Percentiles rank a stretch among this genome's conserved stretches.
phyloP scores from a whole-genome alignment of 306 rosid species.

The Prunus mongolica region DNA sequence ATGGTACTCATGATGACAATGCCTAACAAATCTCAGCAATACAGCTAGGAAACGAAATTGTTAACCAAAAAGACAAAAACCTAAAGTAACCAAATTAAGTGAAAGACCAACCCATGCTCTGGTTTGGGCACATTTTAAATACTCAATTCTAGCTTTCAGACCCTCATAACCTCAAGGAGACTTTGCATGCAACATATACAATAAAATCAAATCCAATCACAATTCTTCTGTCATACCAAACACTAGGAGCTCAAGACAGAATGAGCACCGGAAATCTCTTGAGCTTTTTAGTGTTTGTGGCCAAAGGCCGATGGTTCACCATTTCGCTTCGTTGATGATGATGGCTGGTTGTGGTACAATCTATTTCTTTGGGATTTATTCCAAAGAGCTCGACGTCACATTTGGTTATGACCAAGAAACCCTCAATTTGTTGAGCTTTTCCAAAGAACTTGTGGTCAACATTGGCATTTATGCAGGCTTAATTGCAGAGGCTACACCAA shows the following conservation, averaged over 20 bases:
- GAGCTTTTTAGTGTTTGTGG: neutral
- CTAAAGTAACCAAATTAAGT: no score
- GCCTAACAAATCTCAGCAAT: neutral
- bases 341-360: neutral
- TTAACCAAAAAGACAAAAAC: no score
- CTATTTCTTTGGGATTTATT: constrained; percentile 10
- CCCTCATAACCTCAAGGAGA: no score
- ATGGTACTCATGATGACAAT: neutral
- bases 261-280: neutral
- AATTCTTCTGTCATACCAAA: neutral
- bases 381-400: constrained; percentile 11
- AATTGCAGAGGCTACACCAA: constrained; percentile 2
- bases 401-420: constrained; percentile 17
- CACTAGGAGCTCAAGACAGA: neutral
- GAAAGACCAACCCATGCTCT: no score
- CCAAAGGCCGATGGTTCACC: constrained; percentile 9
- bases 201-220: neutral
- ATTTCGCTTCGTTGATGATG: constrained; percentile 7
- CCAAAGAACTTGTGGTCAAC: constrained; percentile 15
- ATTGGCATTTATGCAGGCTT: constrained; percentile 5
- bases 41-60: no score
- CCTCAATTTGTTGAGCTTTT: constrained; percentile 10
- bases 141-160: no score
- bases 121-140: no score
- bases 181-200: neutral